Evolutionary conservation across 2,329 filamentous ascomycete species (phyloP).

Genomic region (Epichloe sp.): DNA sequence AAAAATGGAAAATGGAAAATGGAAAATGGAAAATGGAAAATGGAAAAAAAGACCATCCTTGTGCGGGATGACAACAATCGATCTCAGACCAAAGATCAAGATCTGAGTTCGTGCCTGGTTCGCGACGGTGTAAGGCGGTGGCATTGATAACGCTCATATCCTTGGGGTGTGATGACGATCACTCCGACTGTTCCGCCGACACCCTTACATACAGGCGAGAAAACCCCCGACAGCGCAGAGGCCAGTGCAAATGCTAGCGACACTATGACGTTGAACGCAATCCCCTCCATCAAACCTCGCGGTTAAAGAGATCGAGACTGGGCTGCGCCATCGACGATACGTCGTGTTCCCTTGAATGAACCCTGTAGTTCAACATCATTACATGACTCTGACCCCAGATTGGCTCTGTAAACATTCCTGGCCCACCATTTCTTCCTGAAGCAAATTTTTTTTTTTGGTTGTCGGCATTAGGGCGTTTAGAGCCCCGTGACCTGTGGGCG

Average conservation of each 20-base stretch:
- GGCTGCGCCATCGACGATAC: conserved; percentile 9
- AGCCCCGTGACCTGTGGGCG: too few species aligned
- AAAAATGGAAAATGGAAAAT: too few species aligned
- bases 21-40: not conserved
- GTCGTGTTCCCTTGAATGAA: conserved; percentile 1
- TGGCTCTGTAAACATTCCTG: not conserved
- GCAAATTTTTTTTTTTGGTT: not conserved
- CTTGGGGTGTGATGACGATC: conserved; percentile 5
- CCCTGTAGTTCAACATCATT: conserved; percentile 5
- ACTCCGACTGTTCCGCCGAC: conserved; percentile 5
- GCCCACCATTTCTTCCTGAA: not conserved
- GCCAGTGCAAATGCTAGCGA: not conserved
- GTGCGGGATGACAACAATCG: not conserved
- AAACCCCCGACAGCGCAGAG: not conserved
- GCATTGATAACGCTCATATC: not conserved
- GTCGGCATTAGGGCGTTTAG: too few species aligned
- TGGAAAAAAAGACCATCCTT: not conserved
- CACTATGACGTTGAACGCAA: conserved; percentile 1
- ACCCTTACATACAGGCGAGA: not conserved
- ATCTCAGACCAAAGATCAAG: conserved; percentile 1
- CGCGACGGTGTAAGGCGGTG: not conserved
- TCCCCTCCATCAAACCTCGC: not conserved
- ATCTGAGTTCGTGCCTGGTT: conserved; percentile 1
- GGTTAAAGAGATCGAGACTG: conserved; percentile 2
- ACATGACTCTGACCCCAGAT: conserved; percentile 1